Evolutionary conservation across 805 yeast species (phyloP).

Genomic region (Torulaspora delbrueckii): DNA sequence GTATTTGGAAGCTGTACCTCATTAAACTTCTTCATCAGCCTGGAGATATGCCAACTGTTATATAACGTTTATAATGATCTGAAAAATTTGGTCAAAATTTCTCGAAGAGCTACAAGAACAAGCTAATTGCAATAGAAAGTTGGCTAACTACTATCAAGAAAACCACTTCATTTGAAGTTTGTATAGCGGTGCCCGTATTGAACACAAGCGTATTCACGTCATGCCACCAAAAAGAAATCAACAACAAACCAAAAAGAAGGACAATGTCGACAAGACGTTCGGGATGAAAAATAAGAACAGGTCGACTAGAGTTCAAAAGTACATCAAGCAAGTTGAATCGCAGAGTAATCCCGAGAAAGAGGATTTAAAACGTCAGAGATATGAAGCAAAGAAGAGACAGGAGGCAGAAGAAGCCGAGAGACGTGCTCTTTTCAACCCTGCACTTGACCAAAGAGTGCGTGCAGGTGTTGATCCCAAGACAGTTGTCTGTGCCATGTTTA

Average conservation of each 20-base stretch:
- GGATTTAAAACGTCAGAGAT: slow-evolving; percentile 62
- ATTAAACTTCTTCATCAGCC: too few species aligned
- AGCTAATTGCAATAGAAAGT: neutral
- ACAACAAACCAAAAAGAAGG: slow-evolving; percentile 53
- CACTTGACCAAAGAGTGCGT: slow-evolving; percentile 80
- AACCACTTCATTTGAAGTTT: too few species aligned
- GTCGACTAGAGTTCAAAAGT: slow-evolving; percentile 81
- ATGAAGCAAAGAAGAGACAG: slow-evolving; percentile 82
- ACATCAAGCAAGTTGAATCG: slow-evolving; percentile 64
- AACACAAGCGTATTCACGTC: neutral
- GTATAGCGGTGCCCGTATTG: neutral
- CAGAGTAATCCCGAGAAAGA: slow-evolving; percentile 61
- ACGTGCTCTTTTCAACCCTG: slow-evolving; percentile 62
- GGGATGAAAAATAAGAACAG: slow-evolving; percentile 95
- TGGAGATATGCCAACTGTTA: neutral
- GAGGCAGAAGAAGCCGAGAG: slow-evolving; percentile 89
- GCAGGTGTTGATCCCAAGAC: slow-evolving; percentile 98
- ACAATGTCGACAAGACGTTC: slow-evolving; percentile 84
- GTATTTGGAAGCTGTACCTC: too few species aligned
- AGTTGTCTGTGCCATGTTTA: slow-evolving; percentile 84
- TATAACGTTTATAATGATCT: neutral
- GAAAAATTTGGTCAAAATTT: neutral
- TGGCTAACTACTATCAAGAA: too few species aligned
- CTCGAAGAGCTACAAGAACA: neutral
- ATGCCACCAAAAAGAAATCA: slow-evolving; percentile 65